Evolutionary conservation across 2,329 filamentous ascomycete genomes (phyloP), one percentile per base, ranked within the genome.

Genomic region (Phaeoacremonium minimum): DNA sequence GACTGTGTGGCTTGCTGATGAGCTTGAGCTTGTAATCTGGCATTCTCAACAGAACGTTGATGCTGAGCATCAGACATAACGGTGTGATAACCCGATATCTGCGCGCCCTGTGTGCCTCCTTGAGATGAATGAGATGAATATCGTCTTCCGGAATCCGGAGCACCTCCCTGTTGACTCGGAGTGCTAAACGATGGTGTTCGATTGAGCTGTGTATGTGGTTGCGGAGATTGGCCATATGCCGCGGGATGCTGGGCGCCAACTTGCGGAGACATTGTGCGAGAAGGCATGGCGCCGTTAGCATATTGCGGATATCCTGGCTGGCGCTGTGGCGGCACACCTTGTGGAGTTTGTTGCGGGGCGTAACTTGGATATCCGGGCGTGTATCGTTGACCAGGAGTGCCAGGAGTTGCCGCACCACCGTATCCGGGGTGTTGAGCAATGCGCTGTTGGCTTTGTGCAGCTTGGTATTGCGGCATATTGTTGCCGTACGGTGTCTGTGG

Each of bases 401-500:
- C 63, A 18, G 63, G 57, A 39, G 63, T 67, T 16, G 53, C 47
- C 41, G 60, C 58, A 45, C 61, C 67, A 46, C 47, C 53, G 32
- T 66, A 67, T 7, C 52, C 53, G 5, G 55, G 46, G 30, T 67
- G 67, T 17, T 53, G 57, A 12, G 65, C 61, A 36, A 55, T 48
- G n/a, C 71, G 64, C 42, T 59, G 65, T 43, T 71, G 73, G 5
- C 55, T 47, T 12, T 60, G 60, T 14, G 53, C 61, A 29, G 57
- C 64, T 19, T 63, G 62, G 41, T 67, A 75, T 31, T 72, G 63
- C 8, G 61, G 60, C 55, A 73, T 66, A 42, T 60, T 67, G 42
- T 71, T 64, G 39, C 69, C 66, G 39, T 73, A 77, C 0, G 69
- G 66, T 7, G 67, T 66, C 39, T 73, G 69, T 9, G 67, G 60